A percentile compares a stretch with the other conserved stretches of the same genome.
Conservation (phyloP, 768 basidiomycete species). For the Omphalotus guepiniiformis region DNA sequence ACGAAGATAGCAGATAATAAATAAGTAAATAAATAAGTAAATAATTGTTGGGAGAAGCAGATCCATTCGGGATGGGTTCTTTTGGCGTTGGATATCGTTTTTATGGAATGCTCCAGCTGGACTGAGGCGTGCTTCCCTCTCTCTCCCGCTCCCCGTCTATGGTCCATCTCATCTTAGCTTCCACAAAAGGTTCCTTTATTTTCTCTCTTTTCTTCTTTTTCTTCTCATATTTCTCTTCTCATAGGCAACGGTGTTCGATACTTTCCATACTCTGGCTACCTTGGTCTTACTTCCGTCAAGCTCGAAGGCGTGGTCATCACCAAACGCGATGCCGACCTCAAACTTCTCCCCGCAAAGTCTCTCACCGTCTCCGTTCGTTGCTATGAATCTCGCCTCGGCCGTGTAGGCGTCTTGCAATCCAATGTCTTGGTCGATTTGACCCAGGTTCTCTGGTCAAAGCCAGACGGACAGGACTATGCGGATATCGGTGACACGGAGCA, state of each 20-base stretch:
- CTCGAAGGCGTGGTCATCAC: slow-evolving; percentile 80
- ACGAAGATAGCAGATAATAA: no score
- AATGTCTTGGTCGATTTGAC: slow-evolving; percentile 68
- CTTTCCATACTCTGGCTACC: slow-evolving; percentile 74
- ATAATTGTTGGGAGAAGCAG: no score
- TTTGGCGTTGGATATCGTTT: no score
- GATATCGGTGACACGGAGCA: slow-evolving; percentile 62
- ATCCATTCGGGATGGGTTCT: no score
- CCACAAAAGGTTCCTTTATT: no score
- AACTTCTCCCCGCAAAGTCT: slow-evolving; percentile 60
- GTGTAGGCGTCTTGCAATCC: slow-evolving; percentile 45
- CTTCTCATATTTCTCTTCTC: no score
- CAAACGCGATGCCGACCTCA: slow-evolving; percentile 64
- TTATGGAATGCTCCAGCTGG: no score
- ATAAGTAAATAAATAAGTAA: no score
- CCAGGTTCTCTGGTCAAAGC: slow-evolving; percentile 66
- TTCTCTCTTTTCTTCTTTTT: no score
- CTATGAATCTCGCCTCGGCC: slow-evolving; percentile 72
- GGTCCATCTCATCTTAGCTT: no score
- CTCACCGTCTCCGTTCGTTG: slow-evolving; percentile 76
- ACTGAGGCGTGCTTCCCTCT: no score
- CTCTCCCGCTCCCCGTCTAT: no score
- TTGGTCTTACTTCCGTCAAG: slow-evolving; percentile 75
- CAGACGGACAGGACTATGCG: slow-evolving; percentile 50
- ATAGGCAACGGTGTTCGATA: slow-evolving; percentile 38